Evolutionary conservation across 1,139 yeast genomes (phyloP).

Genomic region (Candida albicans): DNA sequence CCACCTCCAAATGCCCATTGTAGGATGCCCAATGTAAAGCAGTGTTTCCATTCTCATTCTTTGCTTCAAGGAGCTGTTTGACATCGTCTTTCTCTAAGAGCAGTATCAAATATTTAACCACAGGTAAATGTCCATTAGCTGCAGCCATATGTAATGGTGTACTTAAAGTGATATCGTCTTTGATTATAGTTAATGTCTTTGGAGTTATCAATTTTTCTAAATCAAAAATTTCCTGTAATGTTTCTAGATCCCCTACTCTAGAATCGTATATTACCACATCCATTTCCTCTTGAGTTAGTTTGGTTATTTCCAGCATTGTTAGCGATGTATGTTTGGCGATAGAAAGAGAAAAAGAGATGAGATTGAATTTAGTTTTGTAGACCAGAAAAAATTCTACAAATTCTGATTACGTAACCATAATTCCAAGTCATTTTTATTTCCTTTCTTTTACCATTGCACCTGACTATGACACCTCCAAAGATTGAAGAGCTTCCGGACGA

Average conservation of each 20-base stretch:
- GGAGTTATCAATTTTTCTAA: conserved; percentile 47
- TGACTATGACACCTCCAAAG: conserved; percentile 22
- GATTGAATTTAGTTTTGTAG: neutral
- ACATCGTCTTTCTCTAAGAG: conserved; percentile 48
- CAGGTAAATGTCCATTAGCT: conserved; percentile 86
- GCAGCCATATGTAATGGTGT: conserved; percentile 94
- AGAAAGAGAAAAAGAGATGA: neutral
- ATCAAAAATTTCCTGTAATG: conserved; percentile 64
- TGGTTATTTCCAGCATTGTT: conserved; percentile 5
- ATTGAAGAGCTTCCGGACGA: conserved; percentile 23
- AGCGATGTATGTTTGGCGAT: conserved; percentile 1
- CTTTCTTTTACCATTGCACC: neutral
- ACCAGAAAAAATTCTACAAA: neutral
- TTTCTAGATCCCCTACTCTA: conserved; percentile 81
- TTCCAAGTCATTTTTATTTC: neutral
- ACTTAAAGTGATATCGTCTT: conserved; percentile 63
- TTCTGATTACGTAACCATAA: neutral
- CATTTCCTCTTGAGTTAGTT: conserved; percentile 65
- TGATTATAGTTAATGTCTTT: conserved; percentile 47
- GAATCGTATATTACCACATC: conserved; percentile 82
- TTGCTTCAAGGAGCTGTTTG: conserved; percentile 48
- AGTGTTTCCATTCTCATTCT: conserved; percentile 85
- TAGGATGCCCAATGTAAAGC: conserved; percentile 95
- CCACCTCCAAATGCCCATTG: conserved; percentile 78
- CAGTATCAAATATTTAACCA: conserved; percentile 59